Evolutionary conservation across 495 filamentous ascomycete genomes (phyloP).

Genomic region (Penicillium maclennaniae): DNA sequence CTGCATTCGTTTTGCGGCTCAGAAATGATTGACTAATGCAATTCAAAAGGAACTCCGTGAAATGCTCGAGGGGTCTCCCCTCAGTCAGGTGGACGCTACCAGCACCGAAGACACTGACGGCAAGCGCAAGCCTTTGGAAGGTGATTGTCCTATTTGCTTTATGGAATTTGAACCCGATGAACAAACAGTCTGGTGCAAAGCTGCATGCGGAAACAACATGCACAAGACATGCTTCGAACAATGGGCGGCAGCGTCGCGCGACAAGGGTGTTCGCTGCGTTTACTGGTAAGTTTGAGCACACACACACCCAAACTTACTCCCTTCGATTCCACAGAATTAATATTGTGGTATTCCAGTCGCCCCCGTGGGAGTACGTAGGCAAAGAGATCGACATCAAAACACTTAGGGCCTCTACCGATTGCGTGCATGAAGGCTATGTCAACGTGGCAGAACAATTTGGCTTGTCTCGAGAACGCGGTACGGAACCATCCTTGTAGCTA

Average conservation of each 20-base stretch:
- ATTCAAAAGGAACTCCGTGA: conserved; percentile 55
- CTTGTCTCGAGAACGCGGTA: conserved; percentile 53
- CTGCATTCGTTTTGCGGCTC: neutral
- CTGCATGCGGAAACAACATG: conserved; percentile 74
- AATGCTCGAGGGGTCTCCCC: conserved; percentile 35
- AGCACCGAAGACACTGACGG: conserved; percentile 29
- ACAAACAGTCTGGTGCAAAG: conserved; percentile 65
- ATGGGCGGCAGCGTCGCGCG: conserved; percentile 58
- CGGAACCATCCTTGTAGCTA: conserved; percentile 26
- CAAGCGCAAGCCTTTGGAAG: conserved; percentile 61
- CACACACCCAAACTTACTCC: too few species aligned
- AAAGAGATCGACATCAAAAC: conserved; percentile 40
- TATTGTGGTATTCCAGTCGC: conserved; percentile 37
- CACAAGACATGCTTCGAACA: conserved; percentile 68
- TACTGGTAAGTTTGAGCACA: conserved; percentile 47
- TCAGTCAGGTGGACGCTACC: conserved; percentile 20
- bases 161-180: conserved; percentile 55
- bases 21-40: neutral
- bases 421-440: conserved; percentile 58
- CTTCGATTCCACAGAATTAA: neutral
- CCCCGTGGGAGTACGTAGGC: conserved; percentile 57
- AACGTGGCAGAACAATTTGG: conserved; percentile 64
- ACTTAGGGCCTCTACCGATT: conserved; percentile 34
- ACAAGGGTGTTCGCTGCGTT: conserved; percentile 59
- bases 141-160: conserved; percentile 80